Conservation (phyloP, 2,329 filamentous ascomycete genomes). For the Fusarium sp. region DNA sequence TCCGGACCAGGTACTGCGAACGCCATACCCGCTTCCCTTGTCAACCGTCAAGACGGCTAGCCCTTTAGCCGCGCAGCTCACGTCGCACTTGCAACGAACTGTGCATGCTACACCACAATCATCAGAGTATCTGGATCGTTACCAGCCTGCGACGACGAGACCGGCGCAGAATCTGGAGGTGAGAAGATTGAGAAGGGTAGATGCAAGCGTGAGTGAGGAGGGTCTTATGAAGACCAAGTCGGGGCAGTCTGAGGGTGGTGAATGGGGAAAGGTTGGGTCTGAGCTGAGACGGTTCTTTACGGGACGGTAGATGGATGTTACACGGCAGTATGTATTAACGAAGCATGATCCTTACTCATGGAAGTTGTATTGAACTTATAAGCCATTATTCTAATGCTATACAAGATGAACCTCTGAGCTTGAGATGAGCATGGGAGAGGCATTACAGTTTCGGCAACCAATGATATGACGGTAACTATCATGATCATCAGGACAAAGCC, state of each 20-base stretch:
- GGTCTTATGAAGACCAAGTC: neutral
- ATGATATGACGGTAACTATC: neutral
- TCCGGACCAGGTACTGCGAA: constrained; percentile 28
- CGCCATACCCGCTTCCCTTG: constrained; percentile 32
- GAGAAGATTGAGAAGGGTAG: constrained; percentile 23
- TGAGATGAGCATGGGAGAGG: neutral
- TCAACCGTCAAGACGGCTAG: constrained; percentile 23
- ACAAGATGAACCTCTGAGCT: neutral
- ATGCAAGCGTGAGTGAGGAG: constrained; percentile 27
- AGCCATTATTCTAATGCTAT: neutral
- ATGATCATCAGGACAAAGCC: constrained; percentile 17
- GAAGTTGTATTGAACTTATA: neutral
- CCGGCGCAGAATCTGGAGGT: constrained; percentile 8
- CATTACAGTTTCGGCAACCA: neutral
- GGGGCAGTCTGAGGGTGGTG: constrained; percentile 16
- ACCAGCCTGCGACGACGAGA: constrained; percentile 40
- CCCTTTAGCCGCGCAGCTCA: constrained; percentile 35
- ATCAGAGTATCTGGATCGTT: constrained; percentile 53
- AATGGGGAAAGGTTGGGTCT: constrained; percentile 41
- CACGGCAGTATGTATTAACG: neutral
- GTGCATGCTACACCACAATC: constrained; percentile 41
- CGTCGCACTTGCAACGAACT: constrained; percentile 28
- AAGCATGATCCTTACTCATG: neutral
- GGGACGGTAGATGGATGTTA: constrained; percentile 25
- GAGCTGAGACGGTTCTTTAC: constrained; percentile 45